These are phyloP conservation scores for Acanthamoeba castellanii DNA, from an alignment of 208 protist species.

Conservation along the genomic window DNA sequence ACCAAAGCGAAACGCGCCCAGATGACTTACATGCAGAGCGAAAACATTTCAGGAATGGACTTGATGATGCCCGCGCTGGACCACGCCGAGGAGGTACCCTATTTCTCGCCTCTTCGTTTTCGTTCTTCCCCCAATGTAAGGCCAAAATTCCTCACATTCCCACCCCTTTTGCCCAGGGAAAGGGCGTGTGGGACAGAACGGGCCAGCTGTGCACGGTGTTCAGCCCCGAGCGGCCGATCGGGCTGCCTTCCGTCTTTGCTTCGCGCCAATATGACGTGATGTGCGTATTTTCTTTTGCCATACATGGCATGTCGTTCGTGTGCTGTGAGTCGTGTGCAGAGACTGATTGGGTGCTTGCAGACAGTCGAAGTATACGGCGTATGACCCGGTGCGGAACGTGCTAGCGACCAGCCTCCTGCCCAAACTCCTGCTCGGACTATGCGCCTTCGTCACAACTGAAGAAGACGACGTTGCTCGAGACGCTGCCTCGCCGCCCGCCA, in stretches of 20 bases:
- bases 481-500: too few species aligned
- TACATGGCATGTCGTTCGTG: not conserved
- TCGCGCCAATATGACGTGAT: slow-evolving; percentile 16
- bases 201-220: not conserved
- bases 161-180: not conserved
- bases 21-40: too few species aligned
- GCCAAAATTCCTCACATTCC: not conserved
- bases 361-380: not conserved
- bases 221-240: slow-evolving; percentile 10
- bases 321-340: not conserved
- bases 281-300: too few species aligned
- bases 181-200: not conserved
- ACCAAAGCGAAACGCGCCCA: too few species aligned
- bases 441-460: not conserved
- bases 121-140: too few species aligned
- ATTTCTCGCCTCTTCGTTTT: too few species aligned
- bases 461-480: not conserved
- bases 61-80: not conserved
- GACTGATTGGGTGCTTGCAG: not conserved
- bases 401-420: not conserved
- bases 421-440: not conserved
- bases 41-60: not conserved
- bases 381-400: slow-evolving; percentile 30
- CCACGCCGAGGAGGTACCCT: not conserved
- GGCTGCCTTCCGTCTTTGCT: not conserved